Evolutionary conservation across 345 rosid genomes (phyloP), one percentile per base, ranked within the genome.

Genomic region (Bruguiera gymnorhiza): DNA sequence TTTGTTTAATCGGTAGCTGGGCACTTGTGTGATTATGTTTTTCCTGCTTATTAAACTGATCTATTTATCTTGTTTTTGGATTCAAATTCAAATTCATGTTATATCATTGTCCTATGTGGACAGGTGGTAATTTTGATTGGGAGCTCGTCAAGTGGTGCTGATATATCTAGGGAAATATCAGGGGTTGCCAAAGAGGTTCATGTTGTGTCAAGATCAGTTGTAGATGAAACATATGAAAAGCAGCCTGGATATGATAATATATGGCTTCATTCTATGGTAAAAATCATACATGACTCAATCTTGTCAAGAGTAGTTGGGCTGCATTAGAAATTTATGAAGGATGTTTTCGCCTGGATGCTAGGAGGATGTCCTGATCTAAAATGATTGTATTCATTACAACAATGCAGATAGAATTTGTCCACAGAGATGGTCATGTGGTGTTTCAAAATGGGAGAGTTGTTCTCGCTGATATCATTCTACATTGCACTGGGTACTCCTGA

Each of bases 201-300:
- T 76, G 69, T 94, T 34, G 83, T 89, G 31, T 80, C 83, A 58
- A 78, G 98, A 75, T 82, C 88, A 21, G 82, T 79, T 73, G 76
- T 75, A 4, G 81, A 79, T 34, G 87, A 75, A 69, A 83, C 86
- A 19, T 80, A 63, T 69, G 83, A 73, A 43, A 63, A 77, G 64
- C 83, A 65, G 54, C 65, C 77, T 13, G 87, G 88, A 56, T 83
- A 79, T 67, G 74, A 73, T 76, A 89, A 89, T 54, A 53, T 88
- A 21, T 85, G 95, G 92, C 66, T 83, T 73, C 97, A 91, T 81
- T 88, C 98, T 15, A 87, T 87, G 98, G 98, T 91, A 87, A 81
- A 59, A 61, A 20, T 52, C 60, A 10, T 56, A 56, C 24, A 15
- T 56, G 60, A 43, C 24, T 76, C 56, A 48, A 50, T 68, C 24